Conservation (phyloP, 768 basidiomycete genomes). For the Auricularia sp. region DNA sequence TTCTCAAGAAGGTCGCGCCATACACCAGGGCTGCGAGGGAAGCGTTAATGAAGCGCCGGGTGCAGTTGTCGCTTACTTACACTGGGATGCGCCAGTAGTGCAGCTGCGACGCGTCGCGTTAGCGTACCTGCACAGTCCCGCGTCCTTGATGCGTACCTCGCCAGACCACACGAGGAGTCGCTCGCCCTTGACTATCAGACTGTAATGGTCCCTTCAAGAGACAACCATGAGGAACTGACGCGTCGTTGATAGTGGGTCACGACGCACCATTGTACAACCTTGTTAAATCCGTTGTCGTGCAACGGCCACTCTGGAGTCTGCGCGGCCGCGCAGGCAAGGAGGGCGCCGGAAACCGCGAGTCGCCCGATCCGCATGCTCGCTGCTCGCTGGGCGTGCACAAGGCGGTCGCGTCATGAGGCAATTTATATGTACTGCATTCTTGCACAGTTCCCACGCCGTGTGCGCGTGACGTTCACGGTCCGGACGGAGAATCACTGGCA, state of each 20-base stretch:
- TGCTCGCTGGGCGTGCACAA: no score
- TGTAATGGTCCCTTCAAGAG: background rate
- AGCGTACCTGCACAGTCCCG: background rate
- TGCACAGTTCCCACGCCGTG: no score
- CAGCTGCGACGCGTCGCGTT: background rate
- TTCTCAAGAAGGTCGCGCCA: slow-evolving; percentile 57
- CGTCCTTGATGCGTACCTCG: background rate
- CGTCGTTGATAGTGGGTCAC: background rate
- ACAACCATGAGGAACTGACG: background rate
- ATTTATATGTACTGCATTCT: no score
- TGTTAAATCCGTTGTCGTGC: background rate
- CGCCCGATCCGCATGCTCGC: no score
- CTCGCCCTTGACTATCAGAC: background rate
- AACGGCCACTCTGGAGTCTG: background rate
- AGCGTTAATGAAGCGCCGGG: background rate
- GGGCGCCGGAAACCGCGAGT: background rate
- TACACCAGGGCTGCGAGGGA: slow-evolving; percentile 22
- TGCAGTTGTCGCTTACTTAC: background rate
- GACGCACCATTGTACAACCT: background rate
- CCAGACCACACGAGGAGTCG: background rate
- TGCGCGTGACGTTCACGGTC: no score
- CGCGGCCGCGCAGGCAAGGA: background rate
- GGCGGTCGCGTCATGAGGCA: no score
- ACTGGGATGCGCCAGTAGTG: slow-evolving; percentile 1
- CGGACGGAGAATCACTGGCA: no score